Evolutionary conservation across 805 yeast species (phyloP).

Genomic region (Nakazawaea wyomingensis): DNA sequence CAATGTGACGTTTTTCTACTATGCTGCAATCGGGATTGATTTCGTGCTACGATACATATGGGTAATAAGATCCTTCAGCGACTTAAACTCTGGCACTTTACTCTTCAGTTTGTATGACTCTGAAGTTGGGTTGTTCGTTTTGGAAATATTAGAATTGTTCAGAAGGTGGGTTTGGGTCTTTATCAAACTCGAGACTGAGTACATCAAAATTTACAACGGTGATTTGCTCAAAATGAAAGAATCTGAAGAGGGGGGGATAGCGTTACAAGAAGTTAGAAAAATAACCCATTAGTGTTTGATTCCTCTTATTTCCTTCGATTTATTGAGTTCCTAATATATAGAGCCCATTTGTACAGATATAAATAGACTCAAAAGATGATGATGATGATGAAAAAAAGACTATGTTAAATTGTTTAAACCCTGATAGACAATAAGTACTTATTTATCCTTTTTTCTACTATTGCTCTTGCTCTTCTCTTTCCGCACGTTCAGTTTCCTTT

Average conservation of each 20-base stretch:
- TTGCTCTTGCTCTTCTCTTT: constrained; percentile 36
- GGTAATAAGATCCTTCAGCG: constrained; percentile 47
- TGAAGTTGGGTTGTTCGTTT: constrained; percentile 57
- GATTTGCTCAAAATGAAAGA: constrained; percentile 9
- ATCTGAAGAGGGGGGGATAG: constrained; percentile 8
- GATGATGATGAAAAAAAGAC: no score
- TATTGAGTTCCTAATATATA: no score
- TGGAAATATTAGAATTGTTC: constrained; percentile 70
- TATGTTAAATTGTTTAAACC: no score
- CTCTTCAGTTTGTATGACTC: constrained; percentile 28
- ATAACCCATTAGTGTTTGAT: no score
- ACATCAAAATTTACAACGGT: constrained; percentile 23
- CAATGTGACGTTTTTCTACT: constrained; percentile 38
- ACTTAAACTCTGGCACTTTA: constrained; percentile 13
- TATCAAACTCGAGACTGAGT: constrained; percentile 79
- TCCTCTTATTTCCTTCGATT: no score
- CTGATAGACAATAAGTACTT: not conserved
- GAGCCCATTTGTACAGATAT: no score
- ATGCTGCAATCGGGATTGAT: constrained; percentile 54
- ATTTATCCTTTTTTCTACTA: not conserved
- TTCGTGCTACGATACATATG: constrained; percentile 69
- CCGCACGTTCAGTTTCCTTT: constrained; percentile 52
- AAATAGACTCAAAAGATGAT: no score
- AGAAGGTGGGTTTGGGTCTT: constrained; percentile 91
- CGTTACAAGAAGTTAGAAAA: not conserved